Evolutionary conservation across 2,329 filamentous ascomycete genomes (phyloP).

Genomic region (Bertia moriformis): DNA sequence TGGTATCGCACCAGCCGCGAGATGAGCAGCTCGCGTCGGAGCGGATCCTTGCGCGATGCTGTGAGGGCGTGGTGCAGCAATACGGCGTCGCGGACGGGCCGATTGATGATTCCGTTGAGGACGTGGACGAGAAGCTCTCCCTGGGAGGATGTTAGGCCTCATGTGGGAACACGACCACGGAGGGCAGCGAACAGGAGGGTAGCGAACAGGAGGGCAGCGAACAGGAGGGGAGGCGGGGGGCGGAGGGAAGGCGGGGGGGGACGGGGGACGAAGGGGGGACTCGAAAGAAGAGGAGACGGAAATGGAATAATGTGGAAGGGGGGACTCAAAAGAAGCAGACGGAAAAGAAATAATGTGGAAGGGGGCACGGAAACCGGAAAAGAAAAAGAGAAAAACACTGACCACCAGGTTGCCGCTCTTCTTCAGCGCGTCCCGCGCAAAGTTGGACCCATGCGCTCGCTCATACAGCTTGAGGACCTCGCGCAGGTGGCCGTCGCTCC

Average conservation of each 20-base stretch:
- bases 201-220: neutral
- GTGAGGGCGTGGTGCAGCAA: constrained; percentile 82
- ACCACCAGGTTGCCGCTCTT: constrained; percentile 89
- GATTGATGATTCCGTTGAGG: constrained; percentile 92
- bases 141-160: constrained; percentile 32
- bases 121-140: constrained; percentile 90
- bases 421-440: constrained; percentile 71
- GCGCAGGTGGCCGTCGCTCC: constrained; percentile 68
- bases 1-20: constrained; percentile 77
- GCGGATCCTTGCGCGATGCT: constrained; percentile 51
- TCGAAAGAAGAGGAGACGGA: neutral
- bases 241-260: no score
- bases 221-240: neutral
- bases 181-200: constrained; percentile 4
- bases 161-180: constrained; percentile 2
- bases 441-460: constrained; percentile 59
- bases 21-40: constrained; percentile 75
- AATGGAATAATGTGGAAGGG: neutral
- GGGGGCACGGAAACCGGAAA: constrained; percentile 2
- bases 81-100: constrained; percentile 79
- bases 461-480: constrained; percentile 72
- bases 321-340: constrained; percentile 1
- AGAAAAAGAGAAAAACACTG: constrained; percentile 24
- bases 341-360: constrained; percentile 1
- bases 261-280: no score